Percentiles rank a stretch among this genome's conserved stretches.
Conservation (phyloP, 2,329 filamentous ascomycete genomes). For the Phialophora verrucosa region DNA sequence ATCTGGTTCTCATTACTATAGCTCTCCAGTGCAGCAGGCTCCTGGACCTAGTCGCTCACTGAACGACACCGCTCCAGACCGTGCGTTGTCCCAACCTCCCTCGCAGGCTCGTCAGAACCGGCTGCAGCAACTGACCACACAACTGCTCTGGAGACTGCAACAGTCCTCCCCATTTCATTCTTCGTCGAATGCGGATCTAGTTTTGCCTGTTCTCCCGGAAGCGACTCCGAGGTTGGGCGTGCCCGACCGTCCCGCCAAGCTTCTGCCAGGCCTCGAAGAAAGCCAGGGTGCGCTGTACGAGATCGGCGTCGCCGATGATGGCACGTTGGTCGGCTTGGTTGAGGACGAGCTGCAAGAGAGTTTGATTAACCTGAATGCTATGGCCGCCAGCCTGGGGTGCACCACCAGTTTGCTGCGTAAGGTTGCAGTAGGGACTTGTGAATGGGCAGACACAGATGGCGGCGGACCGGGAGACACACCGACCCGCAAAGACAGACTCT, state of each 20-base stretch:
- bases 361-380: conserved; percentile 79
- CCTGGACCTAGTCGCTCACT: conserved; percentile 35
- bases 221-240: conserved; percentile 62
- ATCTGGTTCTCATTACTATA: conserved; percentile 42
- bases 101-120: conserved; percentile 79
- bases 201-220: conserved; percentile 77
- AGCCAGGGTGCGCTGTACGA: conserved; percentile 94
- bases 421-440: conserved; percentile 83
- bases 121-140: conserved; percentile 89
- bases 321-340: conserved; percentile 83
- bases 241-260: conserved; percentile 58
- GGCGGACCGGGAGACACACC: conserved; percentile 31
- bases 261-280: conserved; percentile 81
- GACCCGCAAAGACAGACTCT: conserved; percentile 63
- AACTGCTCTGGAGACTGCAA: conserved; percentile 91
- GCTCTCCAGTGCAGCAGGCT: conserved; percentile 37
- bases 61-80: conserved; percentile 33
- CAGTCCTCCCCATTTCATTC: conserved; percentile 93
- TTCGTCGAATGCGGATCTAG: conserved; percentile 74
- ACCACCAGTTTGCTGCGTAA: conserved; percentile 79
- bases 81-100: conserved; percentile 55
- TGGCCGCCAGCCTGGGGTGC: conserved; percentile 92
- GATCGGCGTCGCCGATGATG: conserved; percentile 94
- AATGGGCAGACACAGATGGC: conserved; percentile 52
- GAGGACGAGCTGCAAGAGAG: conserved; percentile 93